Percentiles rank a stretch among this genome's conserved stretches.
phyloP scores from a whole-genome alignment of 441 rosid genomes.

The Viola pubescens region DNA sequence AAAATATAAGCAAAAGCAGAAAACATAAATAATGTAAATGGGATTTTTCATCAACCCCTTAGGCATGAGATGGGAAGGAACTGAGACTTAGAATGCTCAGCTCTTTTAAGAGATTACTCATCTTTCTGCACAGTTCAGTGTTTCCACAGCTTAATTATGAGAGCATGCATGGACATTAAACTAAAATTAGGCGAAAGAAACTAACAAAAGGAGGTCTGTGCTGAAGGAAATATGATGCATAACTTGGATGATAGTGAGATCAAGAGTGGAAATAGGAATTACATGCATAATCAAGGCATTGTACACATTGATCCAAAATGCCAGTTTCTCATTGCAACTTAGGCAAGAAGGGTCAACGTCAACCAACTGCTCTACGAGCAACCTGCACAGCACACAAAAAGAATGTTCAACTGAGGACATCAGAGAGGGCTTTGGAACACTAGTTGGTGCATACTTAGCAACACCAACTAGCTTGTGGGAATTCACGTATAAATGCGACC shows the following conservation, averaged over 20 bases:
- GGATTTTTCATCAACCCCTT: background rate
- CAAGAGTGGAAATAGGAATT: conserved; percentile 17
- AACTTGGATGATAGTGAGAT: background rate
- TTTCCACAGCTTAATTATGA: background rate
- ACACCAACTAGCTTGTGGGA: no score
- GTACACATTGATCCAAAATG: conserved; percentile 71
- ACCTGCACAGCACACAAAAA: conserved; percentile 27
- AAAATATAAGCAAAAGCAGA: conserved; percentile 4
- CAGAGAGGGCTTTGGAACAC: no score
- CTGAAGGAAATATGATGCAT: conserved; percentile 1
- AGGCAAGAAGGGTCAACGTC: conserved; percentile 43
- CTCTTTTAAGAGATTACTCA: background rate
- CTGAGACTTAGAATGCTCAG: conserved; percentile 4
- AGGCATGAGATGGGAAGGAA: conserved; percentile 2
- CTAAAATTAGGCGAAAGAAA: background rate
- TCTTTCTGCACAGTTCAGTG: background rate
- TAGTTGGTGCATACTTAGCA: no score
- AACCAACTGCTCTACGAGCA: conserved; percentile 58
- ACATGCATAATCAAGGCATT: conserved; percentile 79
- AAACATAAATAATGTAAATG: background rate
- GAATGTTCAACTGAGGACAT: background rate
- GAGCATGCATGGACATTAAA: background rate
- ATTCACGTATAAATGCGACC: background rate
- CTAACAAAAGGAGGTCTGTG: background rate
- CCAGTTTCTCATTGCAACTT: conserved; percentile 48